phyloP scores from a whole-genome alignment of 192 early-diverging fungal species.

The Coemansia sp. region DNA sequence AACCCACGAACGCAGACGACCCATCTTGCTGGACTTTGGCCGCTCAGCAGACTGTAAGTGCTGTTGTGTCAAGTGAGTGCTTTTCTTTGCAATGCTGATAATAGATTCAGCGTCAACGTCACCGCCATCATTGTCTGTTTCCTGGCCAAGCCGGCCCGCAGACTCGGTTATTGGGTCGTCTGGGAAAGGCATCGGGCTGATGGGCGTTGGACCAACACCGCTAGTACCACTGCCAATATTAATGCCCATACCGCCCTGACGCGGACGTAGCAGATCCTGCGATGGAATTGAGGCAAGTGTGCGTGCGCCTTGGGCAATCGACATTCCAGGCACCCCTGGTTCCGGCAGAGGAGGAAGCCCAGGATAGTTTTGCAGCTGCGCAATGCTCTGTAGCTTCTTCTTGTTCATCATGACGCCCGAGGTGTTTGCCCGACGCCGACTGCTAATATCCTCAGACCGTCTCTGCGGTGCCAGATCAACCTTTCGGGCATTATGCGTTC shows the following conservation, averaged over 20 bases:
- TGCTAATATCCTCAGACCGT: conserved; percentile 42
- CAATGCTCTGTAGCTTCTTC: conserved; percentile 53
- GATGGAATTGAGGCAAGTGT: conserved; percentile 53
- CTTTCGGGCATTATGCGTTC: conserved; percentile 30
- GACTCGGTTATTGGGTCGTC: conserved; percentile 33
- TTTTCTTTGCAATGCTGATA: neutral
- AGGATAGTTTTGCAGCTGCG: conserved; percentile 46
- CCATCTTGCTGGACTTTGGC: conserved; percentile 53
- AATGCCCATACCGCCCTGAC: neutral
- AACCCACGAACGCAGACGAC: conserved; percentile 53
- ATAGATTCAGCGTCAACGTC: conserved; percentile 20
- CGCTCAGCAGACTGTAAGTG: conserved; percentile 27
- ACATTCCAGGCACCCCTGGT: conserved; percentile 16
- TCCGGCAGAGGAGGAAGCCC: conserved; percentile 38
- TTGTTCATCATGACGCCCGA: conserved; percentile 54
- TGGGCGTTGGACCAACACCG: conserved; percentile 15
- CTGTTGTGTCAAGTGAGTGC: conserved; percentile 1
- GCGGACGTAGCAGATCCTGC: conserved; percentile 40
- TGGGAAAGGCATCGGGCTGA: conserved; percentile 53
- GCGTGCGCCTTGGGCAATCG: conserved; percentile 29
- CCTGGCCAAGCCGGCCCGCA: conserved; percentile 18
- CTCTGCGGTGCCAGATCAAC: conserved; percentile 33
- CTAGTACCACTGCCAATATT: neutral
- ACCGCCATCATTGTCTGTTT: conserved; percentile 16
- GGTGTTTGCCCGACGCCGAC: conserved; percentile 50